phyloP scores from a whole-genome alignment of 2,329 filamentous ascomycete genomes.

The Aspergillus quadricinctus region DNA sequence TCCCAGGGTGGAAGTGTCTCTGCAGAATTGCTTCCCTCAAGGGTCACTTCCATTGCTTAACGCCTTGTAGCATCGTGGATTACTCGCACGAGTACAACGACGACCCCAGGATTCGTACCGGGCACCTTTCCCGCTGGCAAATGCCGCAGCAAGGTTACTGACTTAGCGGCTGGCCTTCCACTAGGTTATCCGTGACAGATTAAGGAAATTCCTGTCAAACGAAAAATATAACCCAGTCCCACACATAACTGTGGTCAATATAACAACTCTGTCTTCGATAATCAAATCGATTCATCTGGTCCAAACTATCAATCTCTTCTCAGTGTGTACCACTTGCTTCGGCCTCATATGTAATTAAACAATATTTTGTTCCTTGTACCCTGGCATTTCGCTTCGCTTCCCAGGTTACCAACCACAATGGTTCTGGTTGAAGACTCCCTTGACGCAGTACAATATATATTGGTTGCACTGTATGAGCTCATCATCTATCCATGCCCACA shows the following conservation, averaged over 20 bases:
- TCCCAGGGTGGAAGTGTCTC: constrained; percentile 51
- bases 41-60: constrained; percentile 52
- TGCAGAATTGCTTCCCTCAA: constrained; percentile 59
- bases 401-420: neutral
- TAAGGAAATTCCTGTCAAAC: neutral
- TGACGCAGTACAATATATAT: neutral
- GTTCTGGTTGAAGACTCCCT: no score
- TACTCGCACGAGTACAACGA: constrained; percentile 52
- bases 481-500: neutral
- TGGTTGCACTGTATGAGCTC: no score
- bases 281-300: neutral
- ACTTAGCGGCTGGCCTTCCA: constrained; percentile 36
- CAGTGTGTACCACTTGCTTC: neutral
- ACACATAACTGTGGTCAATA: no score
- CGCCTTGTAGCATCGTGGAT: constrained; percentile 51
- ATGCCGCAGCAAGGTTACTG: constrained; percentile 34
- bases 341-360: neutral
- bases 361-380: neutral
- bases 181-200: constrained; percentile 43
- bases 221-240: neutral
- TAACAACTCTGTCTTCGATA: neutral
- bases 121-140: constrained; percentile 44
- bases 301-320: neutral
- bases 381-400: neutral
- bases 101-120: constrained; percentile 53